Evolutionary conservation across 495 filamentous ascomycete genomes (phyloP).

Genomic region (Pyrenopolyporus hunteri): DNA sequence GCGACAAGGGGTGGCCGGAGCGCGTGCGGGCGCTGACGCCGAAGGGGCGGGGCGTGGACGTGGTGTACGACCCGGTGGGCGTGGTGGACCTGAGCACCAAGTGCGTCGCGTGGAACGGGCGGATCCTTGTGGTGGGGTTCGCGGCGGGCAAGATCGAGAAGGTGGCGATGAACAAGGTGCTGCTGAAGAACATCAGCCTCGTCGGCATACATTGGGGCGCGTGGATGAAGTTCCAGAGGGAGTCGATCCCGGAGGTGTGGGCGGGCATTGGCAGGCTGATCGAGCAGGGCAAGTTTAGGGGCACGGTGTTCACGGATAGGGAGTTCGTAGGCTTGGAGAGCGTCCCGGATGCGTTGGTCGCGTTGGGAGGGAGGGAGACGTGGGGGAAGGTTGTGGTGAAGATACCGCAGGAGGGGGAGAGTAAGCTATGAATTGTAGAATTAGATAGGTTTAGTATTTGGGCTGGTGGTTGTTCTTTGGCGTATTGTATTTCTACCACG

Average conservation of each 20-base stretch:
- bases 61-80: constrained; percentile 86
- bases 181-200: constrained; percentile 92
- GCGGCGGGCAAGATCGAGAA: constrained; percentile 90
- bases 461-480: background rate
- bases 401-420: constrained; percentile 71
- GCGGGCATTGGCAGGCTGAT: constrained; percentile 79
- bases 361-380: constrained; percentile 78
- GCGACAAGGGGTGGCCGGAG: constrained; percentile 73
- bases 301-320: constrained; percentile 81
- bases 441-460: background rate
- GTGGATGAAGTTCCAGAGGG: constrained; percentile 75
- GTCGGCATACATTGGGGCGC: constrained; percentile 92
- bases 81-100: constrained; percentile 83
- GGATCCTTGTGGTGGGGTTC: constrained; percentile 88
- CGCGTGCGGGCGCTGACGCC: constrained; percentile 76
- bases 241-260: constrained; percentile 78
- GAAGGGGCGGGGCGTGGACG: constrained; percentile 74
- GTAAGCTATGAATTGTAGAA: constrained; percentile 49
- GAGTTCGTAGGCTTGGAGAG: constrained; percentile 82
- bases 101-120: constrained; percentile 89
- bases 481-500: background rate
- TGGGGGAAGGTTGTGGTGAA: constrained; percentile 98
- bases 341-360: constrained; percentile 75
- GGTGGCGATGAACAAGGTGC: constrained; percentile 85
- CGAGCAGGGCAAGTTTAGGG: constrained; percentile 75